A percentile compares a stretch with the other conserved stretches of the same genome.
Conservation (phyloP, 2,329 filamentous ascomycete species). For the Pestalotiopsis sp. region DNA sequence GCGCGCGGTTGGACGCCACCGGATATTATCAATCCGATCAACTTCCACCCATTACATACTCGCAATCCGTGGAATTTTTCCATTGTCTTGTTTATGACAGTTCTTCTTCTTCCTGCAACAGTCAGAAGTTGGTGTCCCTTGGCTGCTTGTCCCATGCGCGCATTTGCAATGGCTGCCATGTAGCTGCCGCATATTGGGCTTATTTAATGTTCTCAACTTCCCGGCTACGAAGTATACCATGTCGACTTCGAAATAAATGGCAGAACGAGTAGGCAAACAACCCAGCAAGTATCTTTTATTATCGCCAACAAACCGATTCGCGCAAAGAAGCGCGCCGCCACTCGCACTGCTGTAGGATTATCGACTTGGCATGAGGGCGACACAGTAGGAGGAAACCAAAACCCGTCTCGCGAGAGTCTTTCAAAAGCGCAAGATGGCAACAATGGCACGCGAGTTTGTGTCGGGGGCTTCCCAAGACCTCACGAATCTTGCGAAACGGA, state of each 20-base stretch:
- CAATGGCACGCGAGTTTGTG: constrained; percentile 34
- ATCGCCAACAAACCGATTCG: not conserved
- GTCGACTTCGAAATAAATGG: not conserved
- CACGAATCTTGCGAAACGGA: constrained; percentile 52
- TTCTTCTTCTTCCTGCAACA: not conserved
- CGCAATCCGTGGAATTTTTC: not conserved
- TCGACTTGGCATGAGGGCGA: not conserved
- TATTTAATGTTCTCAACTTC: not conserved
- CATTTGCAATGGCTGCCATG: not conserved
- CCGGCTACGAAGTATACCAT: not conserved
- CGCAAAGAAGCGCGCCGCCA: not conserved
- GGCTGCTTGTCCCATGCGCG: not conserved
- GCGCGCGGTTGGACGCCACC: constrained; percentile 10
- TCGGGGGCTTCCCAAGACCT: constrained; percentile 37
- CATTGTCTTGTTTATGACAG: not conserved
- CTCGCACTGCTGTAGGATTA: not conserved
- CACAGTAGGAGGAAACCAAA: not conserved
- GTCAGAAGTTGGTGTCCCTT: not conserved
- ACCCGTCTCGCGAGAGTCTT: not conserved
- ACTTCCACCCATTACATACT: not conserved
- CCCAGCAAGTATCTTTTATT: not conserved
- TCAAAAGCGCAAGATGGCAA: constrained; percentile 2
- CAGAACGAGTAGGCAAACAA: not conserved
- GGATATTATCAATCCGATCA: not conserved
- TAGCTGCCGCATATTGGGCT: not conserved